Evolutionary conservation across 192 early-diverging fungal species (phyloP).

Genomic region (Thamnidium elegans): DNA sequence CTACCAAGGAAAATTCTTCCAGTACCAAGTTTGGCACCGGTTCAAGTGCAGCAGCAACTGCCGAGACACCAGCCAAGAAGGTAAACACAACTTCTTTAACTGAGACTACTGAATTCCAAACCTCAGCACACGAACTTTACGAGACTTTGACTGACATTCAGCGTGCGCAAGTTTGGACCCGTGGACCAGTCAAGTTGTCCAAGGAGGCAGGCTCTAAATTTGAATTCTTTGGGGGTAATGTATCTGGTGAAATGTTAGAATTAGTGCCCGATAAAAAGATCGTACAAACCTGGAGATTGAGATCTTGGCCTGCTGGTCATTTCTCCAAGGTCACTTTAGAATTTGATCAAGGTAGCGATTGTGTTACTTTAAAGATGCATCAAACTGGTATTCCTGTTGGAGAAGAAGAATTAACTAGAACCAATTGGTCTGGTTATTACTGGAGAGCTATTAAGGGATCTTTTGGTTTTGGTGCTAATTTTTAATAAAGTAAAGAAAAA

Average conservation of each 20-base stretch:
- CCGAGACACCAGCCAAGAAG: slow-evolving; percentile 20
- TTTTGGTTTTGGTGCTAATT: slow-evolving; percentile 60
- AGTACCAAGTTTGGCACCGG: slow-evolving; percentile 6
- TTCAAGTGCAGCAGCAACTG: slow-evolving; percentile 11
- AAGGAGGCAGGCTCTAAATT: slow-evolving; percentile 56
- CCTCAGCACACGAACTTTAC: slow-evolving; percentile 78
- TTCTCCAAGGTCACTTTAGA: slow-evolving; percentile 77
- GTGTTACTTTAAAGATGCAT: slow-evolving; percentile 65
- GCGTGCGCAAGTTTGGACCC: slow-evolving; percentile 80
- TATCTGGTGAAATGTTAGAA: slow-evolving; percentile 77
- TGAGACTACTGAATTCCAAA: slow-evolving; percentile 82
- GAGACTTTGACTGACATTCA: slow-evolving; percentile 71
- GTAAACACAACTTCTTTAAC: slow-evolving; percentile 66
- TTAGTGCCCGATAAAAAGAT: slow-evolving; percentile 75
- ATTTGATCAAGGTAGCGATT: slow-evolving; percentile 69
- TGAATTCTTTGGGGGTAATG: slow-evolving; percentile 84
- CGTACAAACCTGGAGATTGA: slow-evolving; percentile 83
- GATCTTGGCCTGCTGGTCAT: slow-evolving; percentile 82
- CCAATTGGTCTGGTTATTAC: slow-evolving; percentile 92
- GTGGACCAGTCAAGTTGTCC: slow-evolving; percentile 48
- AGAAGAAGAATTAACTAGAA: slow-evolving; percentile 76
- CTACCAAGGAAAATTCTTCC: slow-evolving; percentile 17
- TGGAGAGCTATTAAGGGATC: slow-evolving; percentile 89
- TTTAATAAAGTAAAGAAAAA: slow-evolving; percentile 14
- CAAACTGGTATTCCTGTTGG: slow-evolving; percentile 87